Percentiles rank a stretch among this genome's conserved stretches.
phyloP scores from a whole-genome alignment of 2,329 filamentous ascomycete genomes.

The Helotiales sp. region DNA sequence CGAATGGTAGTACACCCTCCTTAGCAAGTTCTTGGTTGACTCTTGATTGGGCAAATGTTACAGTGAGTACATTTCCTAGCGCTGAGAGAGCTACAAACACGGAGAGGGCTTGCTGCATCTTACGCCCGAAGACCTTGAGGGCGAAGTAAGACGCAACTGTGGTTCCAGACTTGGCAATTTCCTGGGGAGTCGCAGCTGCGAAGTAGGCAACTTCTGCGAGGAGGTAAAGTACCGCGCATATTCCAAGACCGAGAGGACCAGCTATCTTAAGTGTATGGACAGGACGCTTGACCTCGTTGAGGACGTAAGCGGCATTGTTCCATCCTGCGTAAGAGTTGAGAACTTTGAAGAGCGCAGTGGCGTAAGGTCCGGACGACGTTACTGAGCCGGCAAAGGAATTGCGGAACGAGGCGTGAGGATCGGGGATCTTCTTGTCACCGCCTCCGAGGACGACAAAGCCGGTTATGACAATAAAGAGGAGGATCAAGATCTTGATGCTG shows the following conservation, averaged over 20 bases:
- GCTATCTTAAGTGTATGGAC: constrained; percentile 57
- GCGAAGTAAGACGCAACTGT: constrained; percentile 56
- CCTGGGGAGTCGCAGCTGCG: constrained; percentile 53
- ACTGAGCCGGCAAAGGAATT: constrained; percentile 48
- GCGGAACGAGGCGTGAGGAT: constrained; percentile 44
- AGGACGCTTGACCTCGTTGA: constrained; percentile 57
- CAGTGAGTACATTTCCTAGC: constrained; percentile 49
- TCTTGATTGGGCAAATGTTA: constrained; percentile 47
- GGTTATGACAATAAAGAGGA: constrained; percentile 45
- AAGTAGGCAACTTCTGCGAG: constrained; percentile 60
- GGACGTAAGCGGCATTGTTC: constrained; percentile 54
- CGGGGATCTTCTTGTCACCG: constrained; percentile 24
- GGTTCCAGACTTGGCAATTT: constrained; percentile 51
- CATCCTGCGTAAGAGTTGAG: constrained; percentile 55
- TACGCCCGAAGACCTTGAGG: constrained; percentile 49
- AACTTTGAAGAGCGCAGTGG: constrained; percentile 54
- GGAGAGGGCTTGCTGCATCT: neutral
- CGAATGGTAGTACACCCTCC: constrained; percentile 47
- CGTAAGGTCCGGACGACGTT: constrained; percentile 39
- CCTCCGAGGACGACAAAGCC: constrained; percentile 43
- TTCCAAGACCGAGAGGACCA: constrained; percentile 51
- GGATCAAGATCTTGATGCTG: constrained; percentile 47
- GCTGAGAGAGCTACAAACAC: constrained; percentile 47
- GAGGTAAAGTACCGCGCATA: constrained; percentile 54
- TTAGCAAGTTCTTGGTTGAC: constrained; percentile 48